Evolutionary conservation across 164 flowering plant species (phyloP).

Genomic region (Sextonia rubra): DNA sequence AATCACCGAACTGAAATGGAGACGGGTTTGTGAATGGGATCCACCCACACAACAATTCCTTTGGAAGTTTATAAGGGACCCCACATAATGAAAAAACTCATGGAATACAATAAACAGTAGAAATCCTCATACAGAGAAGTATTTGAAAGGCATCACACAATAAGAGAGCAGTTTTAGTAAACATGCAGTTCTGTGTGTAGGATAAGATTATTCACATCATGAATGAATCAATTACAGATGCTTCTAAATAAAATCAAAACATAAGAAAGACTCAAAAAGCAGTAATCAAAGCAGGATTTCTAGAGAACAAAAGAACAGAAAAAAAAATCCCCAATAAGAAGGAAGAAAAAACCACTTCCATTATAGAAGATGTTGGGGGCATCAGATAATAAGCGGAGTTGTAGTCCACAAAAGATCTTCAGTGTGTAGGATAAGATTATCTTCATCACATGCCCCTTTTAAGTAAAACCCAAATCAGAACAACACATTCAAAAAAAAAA

Average conservation of each 20-base stretch:
- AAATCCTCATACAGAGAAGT: neutral
- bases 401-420: conserved; percentile 37
- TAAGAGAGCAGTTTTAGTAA: no score
- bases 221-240: no score
- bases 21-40: no score
- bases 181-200: no score
- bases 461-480: neutral
- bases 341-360: neutral
- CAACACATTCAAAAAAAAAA: neutral
- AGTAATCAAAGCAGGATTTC: neutral
- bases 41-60: neutral
- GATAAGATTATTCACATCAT: neutral
- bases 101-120: neutral
- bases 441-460: conserved; percentile 14
- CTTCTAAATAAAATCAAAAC: no score
- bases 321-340: no score
- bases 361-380: conserved; percentile 14
- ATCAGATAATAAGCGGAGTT: conserved; percentile 61
- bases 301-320: no score
- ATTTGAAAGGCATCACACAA: neutral
- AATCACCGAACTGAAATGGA: neutral
- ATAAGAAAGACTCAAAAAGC: no score
- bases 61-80: neutral
- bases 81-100: neutral
- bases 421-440: conserved; percentile 57